Conservation (phyloP, 2,329 filamentous ascomycete species). For the Cordyceps javanica region DNA sequence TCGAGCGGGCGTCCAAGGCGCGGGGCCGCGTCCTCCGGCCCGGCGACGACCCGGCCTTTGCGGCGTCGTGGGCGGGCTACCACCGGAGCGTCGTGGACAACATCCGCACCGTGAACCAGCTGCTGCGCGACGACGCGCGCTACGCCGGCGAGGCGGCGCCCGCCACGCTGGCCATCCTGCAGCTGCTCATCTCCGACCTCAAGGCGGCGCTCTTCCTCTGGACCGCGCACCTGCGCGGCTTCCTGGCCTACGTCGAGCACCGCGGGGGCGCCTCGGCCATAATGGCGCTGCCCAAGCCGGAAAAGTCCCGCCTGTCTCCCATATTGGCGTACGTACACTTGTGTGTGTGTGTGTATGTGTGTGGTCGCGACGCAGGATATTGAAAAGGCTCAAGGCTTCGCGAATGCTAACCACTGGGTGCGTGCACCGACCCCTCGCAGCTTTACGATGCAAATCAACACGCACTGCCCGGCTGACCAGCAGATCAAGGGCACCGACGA, state of each 20-base stretch:
- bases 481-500: background rate
- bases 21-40: background rate
- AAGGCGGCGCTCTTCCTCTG: background rate
- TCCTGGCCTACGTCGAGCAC: background rate
- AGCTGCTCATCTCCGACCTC: background rate
- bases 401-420: background rate
- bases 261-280: background rate
- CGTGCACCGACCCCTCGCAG: background rate
- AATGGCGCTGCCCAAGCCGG: background rate
- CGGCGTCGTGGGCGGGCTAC: background rate
- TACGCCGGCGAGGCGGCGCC: background rate
- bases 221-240: background rate
- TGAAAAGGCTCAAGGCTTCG: background rate
- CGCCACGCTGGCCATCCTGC: background rate
- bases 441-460: conserved; percentile 5
- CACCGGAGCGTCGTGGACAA: background rate
- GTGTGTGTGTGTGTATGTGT: too few species aligned
- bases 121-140: background rate
- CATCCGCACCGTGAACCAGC: background rate
- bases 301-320: background rate
- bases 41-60: background rate
- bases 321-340: background rate
- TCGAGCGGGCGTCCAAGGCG: background rate
- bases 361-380: too few species aligned
- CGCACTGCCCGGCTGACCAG: background rate